phyloP scores from a whole-genome alignment of 2,329 filamentous ascomycete genomes.

The Phaeosphaeriaceae sp. region DNA sequence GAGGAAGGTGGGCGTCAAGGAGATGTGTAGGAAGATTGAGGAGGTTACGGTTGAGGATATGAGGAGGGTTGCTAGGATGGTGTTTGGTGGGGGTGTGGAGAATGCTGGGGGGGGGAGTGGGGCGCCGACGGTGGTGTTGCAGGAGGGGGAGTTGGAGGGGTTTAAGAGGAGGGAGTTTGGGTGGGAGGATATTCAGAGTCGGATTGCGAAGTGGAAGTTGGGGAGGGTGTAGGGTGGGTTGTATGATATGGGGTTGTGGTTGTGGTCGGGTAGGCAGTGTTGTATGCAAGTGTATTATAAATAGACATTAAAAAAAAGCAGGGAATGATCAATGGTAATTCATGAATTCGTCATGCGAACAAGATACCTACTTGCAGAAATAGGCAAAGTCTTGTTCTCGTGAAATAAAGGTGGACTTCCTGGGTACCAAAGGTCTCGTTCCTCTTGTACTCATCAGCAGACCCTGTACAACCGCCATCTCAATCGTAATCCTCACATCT shows the following conservation, averaged over 20 bases:
- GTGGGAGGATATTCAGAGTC: conserved; percentile 90
- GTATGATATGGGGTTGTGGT: not conserved
- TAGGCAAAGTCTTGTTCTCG: too few species aligned
- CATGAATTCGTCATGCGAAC: too few species aligned
- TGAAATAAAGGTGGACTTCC: too few species aligned
- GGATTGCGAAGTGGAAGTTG: conserved; percentile 82
- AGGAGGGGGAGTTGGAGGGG: conserved; percentile 82
- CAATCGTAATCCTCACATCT: not conserved
- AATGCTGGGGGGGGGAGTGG: conserved; percentile 82
- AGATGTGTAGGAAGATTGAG: conserved; percentile 92
- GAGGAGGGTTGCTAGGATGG: conserved; percentile 76
- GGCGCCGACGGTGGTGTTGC: conserved; percentile 90
- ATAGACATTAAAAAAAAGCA: too few species aligned
- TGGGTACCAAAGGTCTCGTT: too few species aligned
- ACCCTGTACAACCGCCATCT: too few species aligned
- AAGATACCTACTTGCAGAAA: too few species aligned
- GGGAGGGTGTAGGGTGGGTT: conserved; percentile 61
- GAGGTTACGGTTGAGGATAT: conserved; percentile 80
- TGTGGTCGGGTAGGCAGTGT: too few species aligned
- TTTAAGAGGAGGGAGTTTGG: conserved; percentile 70
- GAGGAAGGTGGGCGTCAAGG: conserved; percentile 84
- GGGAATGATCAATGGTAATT: too few species aligned
- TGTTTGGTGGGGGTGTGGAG: conserved; percentile 77
- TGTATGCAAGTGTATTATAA: too few species aligned
- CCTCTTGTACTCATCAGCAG: too few species aligned